These are phyloP conservation scores for Arthrobotrys sinensis DNA, from an alignment of 2,329 filamentous ascomycete genomes.

Conservation along the genomic window DNA sequence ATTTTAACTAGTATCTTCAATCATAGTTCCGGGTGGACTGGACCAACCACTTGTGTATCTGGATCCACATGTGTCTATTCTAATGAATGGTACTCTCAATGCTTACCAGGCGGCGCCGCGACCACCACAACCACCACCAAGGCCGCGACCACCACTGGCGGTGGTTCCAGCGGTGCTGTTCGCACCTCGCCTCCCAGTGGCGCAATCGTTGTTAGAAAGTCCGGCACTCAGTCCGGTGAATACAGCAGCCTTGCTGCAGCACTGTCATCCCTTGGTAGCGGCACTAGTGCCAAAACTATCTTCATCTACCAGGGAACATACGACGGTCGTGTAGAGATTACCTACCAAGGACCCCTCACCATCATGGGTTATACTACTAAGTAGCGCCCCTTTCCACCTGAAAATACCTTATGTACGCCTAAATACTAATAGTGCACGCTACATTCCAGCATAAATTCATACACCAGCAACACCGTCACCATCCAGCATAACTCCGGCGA, in stretches of 20 bases:
- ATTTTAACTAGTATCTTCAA: neutral
- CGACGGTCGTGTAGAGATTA: constrained; percentile 65
- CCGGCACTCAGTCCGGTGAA: constrained; percentile 27
- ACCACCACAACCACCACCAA: constrained; percentile 17
- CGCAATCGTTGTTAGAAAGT: constrained; percentile 27
- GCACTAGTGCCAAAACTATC: constrained; percentile 61
- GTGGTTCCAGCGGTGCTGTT: neutral
- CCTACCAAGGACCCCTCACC: constrained; percentile 65
- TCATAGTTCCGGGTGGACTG: constrained; percentile 33
- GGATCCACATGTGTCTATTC: constrained; percentile 23
- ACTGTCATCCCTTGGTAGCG: constrained; percentile 23
- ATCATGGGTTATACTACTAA: constrained; percentile 66
- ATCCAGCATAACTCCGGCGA: constrained; percentile 66
- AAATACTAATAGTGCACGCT: neutral
- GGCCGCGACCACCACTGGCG: constrained; percentile 13
- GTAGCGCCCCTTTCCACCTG: constrained; percentile 32
- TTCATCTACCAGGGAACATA: constrained; percentile 66
- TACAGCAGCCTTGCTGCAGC: constrained; percentile 11
- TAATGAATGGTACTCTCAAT: constrained; percentile 32
- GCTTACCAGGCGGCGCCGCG: constrained; percentile 5
- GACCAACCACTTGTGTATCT: constrained; percentile 30
- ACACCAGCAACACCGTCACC: constrained; percentile 66
- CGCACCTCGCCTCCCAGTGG: constrained; percentile 34
- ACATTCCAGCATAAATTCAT: constrained; percentile 50
- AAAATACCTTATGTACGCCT: neutral